These are phyloP conservation scores for Cutaneotrichosporon arboriforme DNA, from an alignment of 1,284 basidiomycete genomes.

Conservation along the genomic window DNA sequence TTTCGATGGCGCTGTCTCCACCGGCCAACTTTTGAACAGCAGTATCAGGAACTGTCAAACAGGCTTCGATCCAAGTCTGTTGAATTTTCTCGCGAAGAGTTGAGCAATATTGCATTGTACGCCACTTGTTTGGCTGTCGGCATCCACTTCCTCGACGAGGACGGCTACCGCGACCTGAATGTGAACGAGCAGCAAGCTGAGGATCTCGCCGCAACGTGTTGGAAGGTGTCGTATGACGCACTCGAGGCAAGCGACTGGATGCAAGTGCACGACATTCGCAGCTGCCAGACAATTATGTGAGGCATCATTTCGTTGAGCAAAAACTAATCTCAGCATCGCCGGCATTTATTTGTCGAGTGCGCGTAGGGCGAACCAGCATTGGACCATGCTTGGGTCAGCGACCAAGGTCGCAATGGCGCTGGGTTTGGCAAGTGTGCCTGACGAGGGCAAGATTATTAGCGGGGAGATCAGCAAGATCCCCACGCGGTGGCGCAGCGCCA, in stretches of 20 bases:
- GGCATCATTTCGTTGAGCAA: background rate
- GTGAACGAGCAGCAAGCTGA: conserved; percentile 31
- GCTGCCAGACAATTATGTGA: conserved; percentile 24
- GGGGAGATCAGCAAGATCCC: conserved; percentile 11
- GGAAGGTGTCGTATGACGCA: conserved; percentile 21
- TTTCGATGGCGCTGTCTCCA: conserved; percentile 24
- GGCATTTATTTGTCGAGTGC: conserved; percentile 21
- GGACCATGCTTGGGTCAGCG: conserved; percentile 23
- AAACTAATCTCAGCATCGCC: conserved; percentile 17
- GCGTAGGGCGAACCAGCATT: conserved; percentile 23
- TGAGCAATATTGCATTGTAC: conserved; percentile 22
- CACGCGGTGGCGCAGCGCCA: conserved; percentile 19
- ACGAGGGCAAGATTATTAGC: conserved; percentile 12
- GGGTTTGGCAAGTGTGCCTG: conserved; percentile 13
- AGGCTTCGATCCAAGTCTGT: conserved; percentile 9
- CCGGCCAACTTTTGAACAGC: conserved; percentile 21
- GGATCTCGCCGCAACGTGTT: conserved; percentile 27
- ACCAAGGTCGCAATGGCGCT: conserved; percentile 25
- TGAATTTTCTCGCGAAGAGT: conserved; percentile 18
- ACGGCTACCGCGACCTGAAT: conserved; percentile 21
- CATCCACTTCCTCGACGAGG: conserved; percentile 25
- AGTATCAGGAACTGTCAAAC: conserved; percentile 16
- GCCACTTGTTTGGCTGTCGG: conserved; percentile 21
- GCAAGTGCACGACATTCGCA: conserved; percentile 26
- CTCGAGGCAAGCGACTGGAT: conserved; percentile 28